Evolutionary conservation across 805 yeast species (phyloP), one percentile per base, ranked within the genome.

Genomic region (Starmerella asiatica): DNA sequence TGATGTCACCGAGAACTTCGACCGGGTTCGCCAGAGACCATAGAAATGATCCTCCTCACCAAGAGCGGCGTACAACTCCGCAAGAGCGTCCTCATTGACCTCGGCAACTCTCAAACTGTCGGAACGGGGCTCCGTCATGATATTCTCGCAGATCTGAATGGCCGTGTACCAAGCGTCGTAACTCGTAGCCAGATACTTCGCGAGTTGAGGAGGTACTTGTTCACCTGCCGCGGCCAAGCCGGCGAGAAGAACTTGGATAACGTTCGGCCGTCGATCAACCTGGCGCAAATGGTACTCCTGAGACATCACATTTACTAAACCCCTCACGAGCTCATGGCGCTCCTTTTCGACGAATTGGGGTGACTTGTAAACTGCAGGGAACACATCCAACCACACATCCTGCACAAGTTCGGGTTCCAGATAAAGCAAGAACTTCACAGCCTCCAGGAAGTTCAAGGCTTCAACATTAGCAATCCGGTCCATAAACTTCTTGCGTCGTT

Each of bases 41-140:
- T 91, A 91, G 57, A 86, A 91, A 86, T 88, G 81, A 53, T 91
- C 98, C 39, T 83, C 93, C 53, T 91, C 98, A 51, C 84, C 93
- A 38, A 91, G 61, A 7, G 79, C 74, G 4, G 94, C 77, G 53
- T 88, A 91, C 58, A 88, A 64, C 60, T 93, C 96, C 27, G 85
- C 74, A 32, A 91, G 61, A 0, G 98, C 94, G 61, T 91, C 97
- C 45, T 79, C 77, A 42, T 82, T 84, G 3, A 85, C 77, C 42
- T 86, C 95, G 20, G 77, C 70, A 14, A 88, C 82, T 43, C 77
- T 77, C 9, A 74, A 68, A 51, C 78, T 82, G 23, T 80, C 86
- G 32, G 73, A 70, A 3, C 68, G 60, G 1, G 84, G 77, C 18
- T 68, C 62, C 11, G 65, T 61, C 44, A 70, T 69, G 30, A 82